Evolutionary conservation across 2,329 filamentous ascomycete genomes (phyloP).

Genomic region (Arachnomyces sp.): DNA sequence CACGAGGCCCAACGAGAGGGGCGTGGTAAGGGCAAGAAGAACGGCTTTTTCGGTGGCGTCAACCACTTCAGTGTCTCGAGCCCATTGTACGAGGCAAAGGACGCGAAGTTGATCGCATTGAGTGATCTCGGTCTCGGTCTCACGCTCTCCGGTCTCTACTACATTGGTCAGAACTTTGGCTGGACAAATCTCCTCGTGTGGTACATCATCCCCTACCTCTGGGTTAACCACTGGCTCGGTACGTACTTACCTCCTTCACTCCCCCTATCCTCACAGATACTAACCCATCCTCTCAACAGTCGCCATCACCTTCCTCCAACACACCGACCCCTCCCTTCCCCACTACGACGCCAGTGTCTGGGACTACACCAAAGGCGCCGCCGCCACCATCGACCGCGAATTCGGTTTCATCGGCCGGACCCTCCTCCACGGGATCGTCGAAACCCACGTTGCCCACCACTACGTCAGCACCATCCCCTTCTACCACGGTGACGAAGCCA

Average conservation of each 20-base stretch:
- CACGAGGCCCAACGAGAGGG: constrained; percentile 88
- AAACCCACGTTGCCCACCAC: constrained; percentile 97
- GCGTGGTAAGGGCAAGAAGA: constrained; percentile 84
- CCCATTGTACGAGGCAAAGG: constrained; percentile 84
- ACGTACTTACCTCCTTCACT: constrained; percentile 38
- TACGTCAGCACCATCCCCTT: constrained; percentile 94
- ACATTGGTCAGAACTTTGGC: constrained; percentile 68
- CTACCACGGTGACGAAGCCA: constrained; percentile 91
- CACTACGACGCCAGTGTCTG: constrained; percentile 82
- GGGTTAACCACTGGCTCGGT: constrained; percentile 99
- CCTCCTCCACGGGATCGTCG: constrained; percentile 90
- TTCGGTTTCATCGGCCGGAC: constrained; percentile 91
- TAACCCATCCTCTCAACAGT: constrained; percentile 45
- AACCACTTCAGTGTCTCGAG: constrained; percentile 90
- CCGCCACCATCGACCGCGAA: constrained; percentile 92
- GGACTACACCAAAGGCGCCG: constrained; percentile 89
- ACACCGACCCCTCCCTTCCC: constrained; percentile 88
- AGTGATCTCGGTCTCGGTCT: constrained; percentile 75
- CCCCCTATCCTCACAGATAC: background rate
- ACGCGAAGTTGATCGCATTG: constrained; percentile 76
- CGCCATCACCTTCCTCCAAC: constrained; percentile 93
- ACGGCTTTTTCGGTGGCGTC: constrained; percentile 70
- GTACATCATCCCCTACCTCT: constrained; percentile 92
- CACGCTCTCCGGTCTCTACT: constrained; percentile 53
- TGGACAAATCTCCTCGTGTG: constrained; percentile 82